A percentile compares a stretch with the other conserved stretches of the same genome.
Evolutionary conservation across 2,329 filamentous ascomycete genomes (phyloP).

Genomic region (Colletotrichum sp.): DNA sequence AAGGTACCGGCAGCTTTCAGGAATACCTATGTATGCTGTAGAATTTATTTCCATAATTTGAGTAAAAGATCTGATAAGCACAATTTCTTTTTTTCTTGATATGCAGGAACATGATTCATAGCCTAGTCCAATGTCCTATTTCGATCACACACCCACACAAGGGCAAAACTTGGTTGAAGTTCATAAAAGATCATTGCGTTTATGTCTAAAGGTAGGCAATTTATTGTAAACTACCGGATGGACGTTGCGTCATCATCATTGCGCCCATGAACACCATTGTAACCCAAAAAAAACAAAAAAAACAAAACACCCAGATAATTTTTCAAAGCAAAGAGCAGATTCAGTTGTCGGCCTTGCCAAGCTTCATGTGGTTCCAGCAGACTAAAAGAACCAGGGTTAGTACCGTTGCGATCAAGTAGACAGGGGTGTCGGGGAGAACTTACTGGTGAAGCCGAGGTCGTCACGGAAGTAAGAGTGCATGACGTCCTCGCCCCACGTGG

Average conservation of each 20-base stretch:
- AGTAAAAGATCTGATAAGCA: neutral
- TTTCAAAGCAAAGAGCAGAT: neutral
- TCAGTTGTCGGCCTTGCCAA: slow-evolving; percentile 30
- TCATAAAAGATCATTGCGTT: neutral
- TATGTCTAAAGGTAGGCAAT: neutral
- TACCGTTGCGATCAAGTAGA: neutral
- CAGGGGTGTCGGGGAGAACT: slow-evolving; percentile 34
- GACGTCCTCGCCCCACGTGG: slow-evolving; percentile 64
- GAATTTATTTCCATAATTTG: neutral
- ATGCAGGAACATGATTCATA: neutral
- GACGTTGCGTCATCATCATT: neutral
- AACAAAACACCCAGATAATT: neutral
- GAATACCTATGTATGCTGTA: neutral
- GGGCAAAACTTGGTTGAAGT: neutral
- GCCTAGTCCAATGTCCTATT: no score
- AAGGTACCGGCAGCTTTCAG: neutral
- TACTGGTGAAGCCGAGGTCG: slow-evolving; percentile 69
- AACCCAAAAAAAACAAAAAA: neutral
- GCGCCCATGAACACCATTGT: slow-evolving; percentile 12
- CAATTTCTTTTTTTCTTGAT: neutral
- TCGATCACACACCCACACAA: neutral
- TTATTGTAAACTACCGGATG: neutral
- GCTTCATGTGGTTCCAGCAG: slow-evolving; percentile 58
- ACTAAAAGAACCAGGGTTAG: slow-evolving; percentile 40
- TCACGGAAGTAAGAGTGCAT: slow-evolving; percentile 68